phyloP scores from a whole-genome alignment of 1,139 yeast genomes.

The Sugiyamaella pinicola region DNA sequence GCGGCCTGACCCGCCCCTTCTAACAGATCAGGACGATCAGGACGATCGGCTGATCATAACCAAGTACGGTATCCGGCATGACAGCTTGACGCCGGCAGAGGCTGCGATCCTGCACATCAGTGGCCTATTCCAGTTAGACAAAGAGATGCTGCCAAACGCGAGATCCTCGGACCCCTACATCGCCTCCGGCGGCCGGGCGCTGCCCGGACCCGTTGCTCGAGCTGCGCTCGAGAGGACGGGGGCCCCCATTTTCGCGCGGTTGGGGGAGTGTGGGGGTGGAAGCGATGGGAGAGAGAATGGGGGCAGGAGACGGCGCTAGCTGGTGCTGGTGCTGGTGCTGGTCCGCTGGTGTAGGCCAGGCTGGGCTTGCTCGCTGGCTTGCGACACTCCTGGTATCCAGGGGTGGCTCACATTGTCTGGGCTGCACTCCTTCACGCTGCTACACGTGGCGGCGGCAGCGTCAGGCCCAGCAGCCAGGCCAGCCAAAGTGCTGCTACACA shows the following conservation, averaged over 20 bases:
- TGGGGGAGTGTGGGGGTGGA: no score
- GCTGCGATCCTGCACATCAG: not conserved
- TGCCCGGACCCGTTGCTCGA: slow-evolving; percentile 5
- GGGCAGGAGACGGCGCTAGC: no score
- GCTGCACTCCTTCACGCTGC: not conserved
- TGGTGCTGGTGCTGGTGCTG: no score
- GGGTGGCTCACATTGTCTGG: no score
- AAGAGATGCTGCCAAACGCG: not conserved
- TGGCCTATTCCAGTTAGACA: not conserved
- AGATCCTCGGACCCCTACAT: not conserved
- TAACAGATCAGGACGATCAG: no score
- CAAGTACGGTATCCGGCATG: not conserved
- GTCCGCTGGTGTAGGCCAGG: no score
- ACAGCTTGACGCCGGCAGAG: no score
- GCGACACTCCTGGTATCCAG: no score
- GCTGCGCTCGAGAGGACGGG: not conserved
- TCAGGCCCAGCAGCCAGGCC: no score
- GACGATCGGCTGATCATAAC: not conserved
- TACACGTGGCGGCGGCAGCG: not conserved
- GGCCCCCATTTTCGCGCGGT: not conserved
- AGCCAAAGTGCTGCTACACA: no score
- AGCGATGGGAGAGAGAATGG: no score
- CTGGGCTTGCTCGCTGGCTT: no score
- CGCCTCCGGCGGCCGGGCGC: slow-evolving; percentile 6
- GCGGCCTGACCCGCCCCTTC: not conserved